Base-by-base conservation (phyloP, 768 basidiomycete species). In the Macrocybe gigantea region DNA sequence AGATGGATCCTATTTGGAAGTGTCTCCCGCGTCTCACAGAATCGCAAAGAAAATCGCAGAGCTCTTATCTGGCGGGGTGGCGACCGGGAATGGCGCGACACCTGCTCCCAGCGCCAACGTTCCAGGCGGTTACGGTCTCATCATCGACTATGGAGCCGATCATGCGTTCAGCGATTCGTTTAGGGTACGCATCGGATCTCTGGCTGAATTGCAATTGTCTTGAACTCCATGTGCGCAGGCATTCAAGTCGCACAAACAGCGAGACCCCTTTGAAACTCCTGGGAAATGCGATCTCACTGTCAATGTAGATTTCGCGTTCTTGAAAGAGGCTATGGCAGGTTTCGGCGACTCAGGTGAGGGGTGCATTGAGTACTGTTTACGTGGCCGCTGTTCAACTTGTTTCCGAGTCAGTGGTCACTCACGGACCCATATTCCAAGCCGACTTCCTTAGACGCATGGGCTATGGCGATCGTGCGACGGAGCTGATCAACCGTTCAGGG, bases 261-360 rank as follows among this genome's bases (percentile, higher is more conserved):
- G 89, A 1, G 86, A 94, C 61, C 73, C 89, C 3, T 95, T 98
- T 59, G 74, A 86, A 45, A 69, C 74, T 7, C 93, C 94, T 0
- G 96, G 96, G 12, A 76, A 88, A 37, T 86, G 88, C 37, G 96
- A 99, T 64, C 67, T 98, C 41, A 99, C 96, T 0, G 84, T 88
- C n/a, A 96, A 98, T 59, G 95, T 99, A 41, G 94, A 99, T 66
- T 98, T 98, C 65, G 79, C 83, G 0, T 90, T 88, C 61, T 72
- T 98, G 40, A 75, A 77, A 59, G 92, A 96, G 66, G 83, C 89
- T 0, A 70, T 93, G 52, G 22, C 22, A 22, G 22, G 22, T 22
- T 22, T 22, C 22, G 61, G 63, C 1, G 81, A 78, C 46, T 66
- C 80, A 3, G 87, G 90, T 33, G 45, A 30, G 15, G 46, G 30